Percentiles rank a stretch among this genome's conserved stretches.
These are phyloP conservation scores for Xanthoconium stramineum DNA, from an alignment of 768 basidiomycete species.

Conservation along the genomic window DNA sequence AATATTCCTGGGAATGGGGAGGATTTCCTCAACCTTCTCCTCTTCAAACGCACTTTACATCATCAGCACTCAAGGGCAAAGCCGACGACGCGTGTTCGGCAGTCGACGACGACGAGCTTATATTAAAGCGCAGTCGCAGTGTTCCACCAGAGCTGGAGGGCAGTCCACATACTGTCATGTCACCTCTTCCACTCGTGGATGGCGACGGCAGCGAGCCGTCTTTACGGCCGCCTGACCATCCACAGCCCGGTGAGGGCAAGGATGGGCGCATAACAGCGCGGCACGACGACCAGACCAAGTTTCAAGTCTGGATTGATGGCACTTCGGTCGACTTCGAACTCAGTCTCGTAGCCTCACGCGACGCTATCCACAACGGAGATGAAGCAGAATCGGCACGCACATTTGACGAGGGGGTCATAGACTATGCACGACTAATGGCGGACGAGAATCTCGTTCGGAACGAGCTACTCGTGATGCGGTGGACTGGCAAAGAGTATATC, in stretches of 20 bases:
- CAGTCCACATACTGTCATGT: slow-evolving; percentile 33
- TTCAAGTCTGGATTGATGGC: slow-evolving; percentile 63
- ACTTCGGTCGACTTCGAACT: slow-evolving; percentile 67
- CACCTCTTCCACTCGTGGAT: slow-evolving; percentile 21
- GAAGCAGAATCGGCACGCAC: slow-evolving; percentile 51
- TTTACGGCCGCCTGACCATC: background rate
- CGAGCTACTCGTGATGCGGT: slow-evolving; percentile 69
- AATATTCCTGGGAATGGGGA: slow-evolving; percentile 96
- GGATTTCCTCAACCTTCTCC: slow-evolving; percentile 82
- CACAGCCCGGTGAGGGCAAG: slow-evolving; percentile 1
- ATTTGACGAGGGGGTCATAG: slow-evolving; percentile 62
- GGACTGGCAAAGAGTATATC: slow-evolving; percentile 72
- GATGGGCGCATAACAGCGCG: slow-evolving; percentile 55
- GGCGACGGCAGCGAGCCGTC: slow-evolving; percentile 22
- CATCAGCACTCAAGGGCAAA: slow-evolving; percentile 15
- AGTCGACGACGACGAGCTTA: slow-evolving; percentile 18
- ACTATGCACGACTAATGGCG: slow-evolving; percentile 62
- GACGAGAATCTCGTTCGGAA: slow-evolving; percentile 60
- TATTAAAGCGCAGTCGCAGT: slow-evolving; percentile 48
- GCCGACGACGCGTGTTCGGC: slow-evolving; percentile 10
- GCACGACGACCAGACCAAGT: slow-evolving; percentile 56
- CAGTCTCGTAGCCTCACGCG: slow-evolving; percentile 48
- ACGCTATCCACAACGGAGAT: slow-evolving; percentile 35
- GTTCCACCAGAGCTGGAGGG: slow-evolving; percentile 54
- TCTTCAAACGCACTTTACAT: slow-evolving; percentile 46